Evolutionary conservation across 371 early-diverging fungal species (phyloP), one percentile per base, ranked within the genome.

Genomic region (Coemansia sp.): DNA sequence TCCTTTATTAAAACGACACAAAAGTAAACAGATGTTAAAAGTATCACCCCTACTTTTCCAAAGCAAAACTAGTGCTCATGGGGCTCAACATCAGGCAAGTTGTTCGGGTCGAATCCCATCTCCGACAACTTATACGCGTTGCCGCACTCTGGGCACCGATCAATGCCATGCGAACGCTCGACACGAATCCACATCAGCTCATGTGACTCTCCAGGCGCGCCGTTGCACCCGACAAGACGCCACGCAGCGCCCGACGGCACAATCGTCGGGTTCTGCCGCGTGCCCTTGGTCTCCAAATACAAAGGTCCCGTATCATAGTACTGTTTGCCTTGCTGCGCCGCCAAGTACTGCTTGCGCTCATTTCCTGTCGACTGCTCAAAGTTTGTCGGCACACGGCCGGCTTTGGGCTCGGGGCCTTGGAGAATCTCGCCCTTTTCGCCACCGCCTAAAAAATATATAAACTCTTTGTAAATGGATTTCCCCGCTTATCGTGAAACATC

Each of bases 121-220:
- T 76, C 71, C 10, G 81, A 80, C 26, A 89, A 82, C 78, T 87
- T 87, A 84, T 75, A 93, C 61, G 87, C 89, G 78, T 84, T 88
- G 79, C 96, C 98, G 82, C 98, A 98, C 85, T 95, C 92, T 45
- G 93, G 93, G 89, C 98, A 98, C 71, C 96, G 92, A 80, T 95
- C 93, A 68, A 91, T 82, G 61, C 88, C 89, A 74, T 90, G 89
- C 62, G 82, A 79, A 81, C 87, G 87, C 69, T 87, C 86, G 63
- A 93, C 80, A 61, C 86, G 84, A 73, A 94, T 83, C 92, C 92
- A 93, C 78, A 92, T 80, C 61, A 87, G 81, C 67, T 93, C 93
- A 79, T 95, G 96, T 57, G 89, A 85, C 80, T 95, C 95, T 63
- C 85, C 91, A 26, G 94, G 94, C 81, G 84, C 92, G 59, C 94